A percentile compares a stretch with the other conserved stretches of the same genome.
These are phyloP conservation scores for Saccharomyces pastorianus DNA, from an alignment of 1,139 yeast species.

Conservation along the genomic window DNA sequence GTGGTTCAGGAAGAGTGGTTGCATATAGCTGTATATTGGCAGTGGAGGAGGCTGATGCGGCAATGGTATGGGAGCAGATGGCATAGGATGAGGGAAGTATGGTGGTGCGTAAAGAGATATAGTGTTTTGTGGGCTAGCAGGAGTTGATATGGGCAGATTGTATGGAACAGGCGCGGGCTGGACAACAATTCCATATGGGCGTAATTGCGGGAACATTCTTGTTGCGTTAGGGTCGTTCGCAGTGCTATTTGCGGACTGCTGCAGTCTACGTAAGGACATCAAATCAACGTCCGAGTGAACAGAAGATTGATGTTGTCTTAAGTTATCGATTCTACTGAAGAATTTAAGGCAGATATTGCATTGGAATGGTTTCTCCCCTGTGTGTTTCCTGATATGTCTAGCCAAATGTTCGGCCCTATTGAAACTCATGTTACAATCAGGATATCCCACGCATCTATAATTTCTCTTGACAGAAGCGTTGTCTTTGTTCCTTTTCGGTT, in stretches of 20 bases:
- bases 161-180: neutral
- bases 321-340: constrained; percentile 77
- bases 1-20: neutral
- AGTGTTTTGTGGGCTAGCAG: neutral
- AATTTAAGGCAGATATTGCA: constrained; percentile 76
- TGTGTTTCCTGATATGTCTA: constrained; percentile 84
- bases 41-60: neutral
- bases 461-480: constrained; percentile 6
- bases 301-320: constrained; percentile 87
- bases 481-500: neutral
- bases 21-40: neutral
- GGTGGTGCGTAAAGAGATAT: neutral
- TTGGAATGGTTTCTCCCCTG: constrained; percentile 90
- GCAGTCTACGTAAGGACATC: neutral
- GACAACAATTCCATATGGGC: neutral
- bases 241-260: neutral
- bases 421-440: constrained; percentile 82
- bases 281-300: constrained; percentile 52
- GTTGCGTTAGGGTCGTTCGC: neutral
- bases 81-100: neutral
- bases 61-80: neutral
- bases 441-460: constrained; percentile 81
- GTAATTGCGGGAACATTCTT: neutral
- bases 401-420: constrained; percentile 87
- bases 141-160: neutral